These are phyloP conservation scores for Colletotrichum navitas DNA, from an alignment of 2,329 filamentous ascomycete species.

Conservation along the genomic window DNA sequence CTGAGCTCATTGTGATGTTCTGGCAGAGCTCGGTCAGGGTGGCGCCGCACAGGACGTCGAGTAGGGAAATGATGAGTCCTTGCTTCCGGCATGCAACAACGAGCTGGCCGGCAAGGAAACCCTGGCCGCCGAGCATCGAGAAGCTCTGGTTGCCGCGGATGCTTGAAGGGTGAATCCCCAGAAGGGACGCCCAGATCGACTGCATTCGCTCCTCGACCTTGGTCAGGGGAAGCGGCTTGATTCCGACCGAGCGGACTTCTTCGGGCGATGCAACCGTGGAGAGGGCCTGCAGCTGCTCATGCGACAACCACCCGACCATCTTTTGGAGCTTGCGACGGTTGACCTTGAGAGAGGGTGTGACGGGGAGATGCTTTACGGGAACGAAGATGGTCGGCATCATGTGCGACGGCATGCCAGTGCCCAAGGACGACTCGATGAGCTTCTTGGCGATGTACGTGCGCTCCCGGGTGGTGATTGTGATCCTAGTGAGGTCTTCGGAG, in stretches of 20 bases:
- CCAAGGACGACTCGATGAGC: slow-evolving; percentile 58
- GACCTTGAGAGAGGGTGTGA: slow-evolving; percentile 64
- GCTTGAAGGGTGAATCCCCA: slow-evolving; percentile 54
- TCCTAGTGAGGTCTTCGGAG: slow-evolving; percentile 53
- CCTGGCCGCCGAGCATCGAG: slow-evolving; percentile 61
- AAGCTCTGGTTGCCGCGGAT: slow-evolving; percentile 61
- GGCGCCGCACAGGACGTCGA: slow-evolving; percentile 56
- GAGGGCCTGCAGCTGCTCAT: slow-evolving; percentile 58
- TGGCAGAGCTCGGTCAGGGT: slow-evolving; percentile 61
- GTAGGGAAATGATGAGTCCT: slow-evolving; percentile 56
- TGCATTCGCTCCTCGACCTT: slow-evolving; percentile 62
- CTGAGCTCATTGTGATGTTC: slow-evolving; percentile 44
- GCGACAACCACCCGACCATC: slow-evolving; percentile 57
- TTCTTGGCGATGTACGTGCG: slow-evolving; percentile 59
- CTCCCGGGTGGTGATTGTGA: slow-evolving; percentile 57
- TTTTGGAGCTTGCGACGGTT: slow-evolving; percentile 62
- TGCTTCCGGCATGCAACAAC: slow-evolving; percentile 59
- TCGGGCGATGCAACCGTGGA: slow-evolving; percentile 54
- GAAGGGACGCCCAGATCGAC: slow-evolving; percentile 60
- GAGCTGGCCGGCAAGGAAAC: slow-evolving; percentile 58
- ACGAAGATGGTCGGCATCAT: slow-evolving; percentile 64
- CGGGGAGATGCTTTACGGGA: slow-evolving; percentile 61
- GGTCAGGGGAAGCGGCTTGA: slow-evolving; percentile 63
- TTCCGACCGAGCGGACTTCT: slow-evolving; percentile 51
- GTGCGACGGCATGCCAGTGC: slow-evolving; percentile 53